These are phyloP conservation scores for Colletotrichum lindemuthianum DNA, from an alignment of 2,329 filamentous ascomycete genomes.

Conservation along the genomic window DNA sequence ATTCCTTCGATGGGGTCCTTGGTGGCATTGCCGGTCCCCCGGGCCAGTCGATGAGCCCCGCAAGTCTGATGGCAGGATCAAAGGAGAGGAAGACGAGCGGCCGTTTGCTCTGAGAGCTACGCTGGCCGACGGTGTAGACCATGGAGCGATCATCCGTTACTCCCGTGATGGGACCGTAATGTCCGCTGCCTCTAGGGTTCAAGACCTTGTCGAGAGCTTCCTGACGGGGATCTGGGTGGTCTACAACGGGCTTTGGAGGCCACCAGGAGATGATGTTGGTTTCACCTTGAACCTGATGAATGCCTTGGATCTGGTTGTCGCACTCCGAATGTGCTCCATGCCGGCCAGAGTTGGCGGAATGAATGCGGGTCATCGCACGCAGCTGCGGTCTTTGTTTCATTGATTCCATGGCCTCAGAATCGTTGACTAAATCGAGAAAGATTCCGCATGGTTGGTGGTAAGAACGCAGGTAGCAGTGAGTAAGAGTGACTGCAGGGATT, in stretches of 20 bases:
- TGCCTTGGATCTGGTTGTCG: neutral
- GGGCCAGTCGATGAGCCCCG: slow-evolving; percentile 40
- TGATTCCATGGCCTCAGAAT: slow-evolving; percentile 46
- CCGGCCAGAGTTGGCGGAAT: neutral
- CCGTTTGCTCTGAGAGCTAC: slow-evolving; percentile 38
- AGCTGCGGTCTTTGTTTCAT: slow-evolving; percentile 56
- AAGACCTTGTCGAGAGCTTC: slow-evolving; percentile 48
- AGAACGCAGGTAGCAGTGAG: slow-evolving; percentile 62
- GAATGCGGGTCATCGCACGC: slow-evolving; percentile 41
- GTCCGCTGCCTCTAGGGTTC: slow-evolving; percentile 47
- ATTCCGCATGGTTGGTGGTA: slow-evolving; percentile 64
- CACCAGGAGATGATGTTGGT: slow-evolving; percentile 37
- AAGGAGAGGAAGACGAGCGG: slow-evolving; percentile 55
- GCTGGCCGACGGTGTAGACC: slow-evolving; percentile 53
- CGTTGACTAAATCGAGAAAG: slow-evolving; percentile 70
- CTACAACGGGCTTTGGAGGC: slow-evolving; percentile 37
- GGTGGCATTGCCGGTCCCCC: slow-evolving; percentile 30
- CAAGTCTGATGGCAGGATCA: slow-evolving; percentile 51
- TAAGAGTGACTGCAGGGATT: slow-evolving; percentile 57
- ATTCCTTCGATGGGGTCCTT: neutral
- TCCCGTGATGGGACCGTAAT: slow-evolving; percentile 50
- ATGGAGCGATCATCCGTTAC: slow-evolving; percentile 58
- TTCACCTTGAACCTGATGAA: no score
- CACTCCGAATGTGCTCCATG: neutral
- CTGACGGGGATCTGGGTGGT: neutral